phyloP scores from a whole-genome alignment of 139 green algal genomes.

The Volvox africanus region DNA sequence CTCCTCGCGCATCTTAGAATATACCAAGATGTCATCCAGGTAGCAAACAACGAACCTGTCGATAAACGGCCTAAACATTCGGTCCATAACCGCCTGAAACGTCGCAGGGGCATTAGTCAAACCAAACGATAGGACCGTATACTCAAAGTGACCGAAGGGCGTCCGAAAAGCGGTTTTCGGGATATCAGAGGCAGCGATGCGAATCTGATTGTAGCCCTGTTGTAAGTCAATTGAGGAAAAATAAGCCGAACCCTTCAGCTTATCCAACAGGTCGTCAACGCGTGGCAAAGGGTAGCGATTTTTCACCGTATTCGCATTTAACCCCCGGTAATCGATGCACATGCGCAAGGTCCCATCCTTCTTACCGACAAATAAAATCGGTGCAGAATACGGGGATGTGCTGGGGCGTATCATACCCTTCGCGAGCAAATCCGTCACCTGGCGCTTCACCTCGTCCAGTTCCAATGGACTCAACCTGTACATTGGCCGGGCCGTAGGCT shows the following conservation, averaged over 20 bases:
- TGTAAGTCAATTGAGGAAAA: not conserved
- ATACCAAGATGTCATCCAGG: constrained; percentile 72
- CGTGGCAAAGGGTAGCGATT: constrained; percentile 46
- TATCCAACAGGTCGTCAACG: constrained; percentile 44
- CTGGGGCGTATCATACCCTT: constrained; percentile 35
- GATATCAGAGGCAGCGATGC: constrained; percentile 36
- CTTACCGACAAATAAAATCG: constrained; percentile 9
- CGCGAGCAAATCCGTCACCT: constrained; percentile 4
- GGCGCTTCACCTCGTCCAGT: not conserved
- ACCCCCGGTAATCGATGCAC: constrained; percentile 45
- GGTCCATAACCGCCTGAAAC: constrained; percentile 57
- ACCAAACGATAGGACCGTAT: constrained; percentile 52
- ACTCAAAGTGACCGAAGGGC: constrained; percentile 58
- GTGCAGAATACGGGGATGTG: not conserved
- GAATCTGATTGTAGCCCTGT: constrained; percentile 37
- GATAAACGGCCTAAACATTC: constrained; percentile 56
- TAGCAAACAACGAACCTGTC: constrained; percentile 67
- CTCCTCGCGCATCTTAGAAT: constrained; percentile 45
- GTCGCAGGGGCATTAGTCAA: constrained; percentile 37
- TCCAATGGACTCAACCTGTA: constrained; percentile 26
- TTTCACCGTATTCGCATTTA: constrained; percentile 48
- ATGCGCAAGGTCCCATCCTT: constrained; percentile 52
- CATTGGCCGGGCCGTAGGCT: constrained; percentile 9
- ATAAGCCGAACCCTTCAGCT: not conserved
- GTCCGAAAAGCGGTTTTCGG: constrained; percentile 52